A percentile compares a stretch with the other conserved stretches of the same genome.
Conservation (phyloP, 768 basidiomycete genomes). For the Auriscalpium microsporum region DNA sequence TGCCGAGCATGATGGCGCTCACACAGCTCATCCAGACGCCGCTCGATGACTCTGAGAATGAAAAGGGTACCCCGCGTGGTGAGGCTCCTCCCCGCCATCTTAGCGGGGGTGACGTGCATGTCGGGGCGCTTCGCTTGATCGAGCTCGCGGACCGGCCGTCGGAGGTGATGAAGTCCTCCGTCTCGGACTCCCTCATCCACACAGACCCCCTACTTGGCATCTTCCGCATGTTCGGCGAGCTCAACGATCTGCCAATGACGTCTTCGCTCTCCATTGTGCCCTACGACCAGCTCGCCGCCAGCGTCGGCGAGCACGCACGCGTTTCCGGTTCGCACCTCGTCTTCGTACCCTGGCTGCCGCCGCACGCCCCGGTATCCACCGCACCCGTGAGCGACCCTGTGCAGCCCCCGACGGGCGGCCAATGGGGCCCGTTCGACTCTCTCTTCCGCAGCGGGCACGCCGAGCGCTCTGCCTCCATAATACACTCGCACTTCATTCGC, state of each 20-base stretch:
- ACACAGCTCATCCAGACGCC: conserved; percentile 66
- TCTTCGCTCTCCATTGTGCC: conserved; percentile 68
- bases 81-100: background rate
- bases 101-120: conserved; percentile 26
- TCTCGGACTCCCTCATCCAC: conserved; percentile 55
- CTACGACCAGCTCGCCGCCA: conserved; percentile 62
- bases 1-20: conserved; percentile 85
- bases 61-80: background rate
- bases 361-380: conserved; percentile 14
- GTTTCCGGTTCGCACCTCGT: conserved; percentile 61
- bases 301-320: conserved; percentile 60
- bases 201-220: conserved; percentile 68
- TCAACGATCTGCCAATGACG: conserved; percentile 58
- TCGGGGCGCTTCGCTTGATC: conserved; percentile 79
- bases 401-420: conserved; percentile 6
- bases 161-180: conserved; percentile 58
- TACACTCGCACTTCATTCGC: conserved; percentile 81
- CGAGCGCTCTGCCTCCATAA: conserved; percentile 38
- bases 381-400: conserved; percentile 8
- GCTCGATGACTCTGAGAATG: background rate
- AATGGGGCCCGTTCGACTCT: conserved; percentile 62
- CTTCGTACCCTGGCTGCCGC: conserved; percentile 72
- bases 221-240: conserved; percentile 67
- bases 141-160: conserved; percentile 66
- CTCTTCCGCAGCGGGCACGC: conserved; percentile 35